Evolutionary conservation across 768 basidiomycete genomes (phyloP), one percentile per base, ranked within the genome.

Genomic region (Termitomyces sp.): DNA sequence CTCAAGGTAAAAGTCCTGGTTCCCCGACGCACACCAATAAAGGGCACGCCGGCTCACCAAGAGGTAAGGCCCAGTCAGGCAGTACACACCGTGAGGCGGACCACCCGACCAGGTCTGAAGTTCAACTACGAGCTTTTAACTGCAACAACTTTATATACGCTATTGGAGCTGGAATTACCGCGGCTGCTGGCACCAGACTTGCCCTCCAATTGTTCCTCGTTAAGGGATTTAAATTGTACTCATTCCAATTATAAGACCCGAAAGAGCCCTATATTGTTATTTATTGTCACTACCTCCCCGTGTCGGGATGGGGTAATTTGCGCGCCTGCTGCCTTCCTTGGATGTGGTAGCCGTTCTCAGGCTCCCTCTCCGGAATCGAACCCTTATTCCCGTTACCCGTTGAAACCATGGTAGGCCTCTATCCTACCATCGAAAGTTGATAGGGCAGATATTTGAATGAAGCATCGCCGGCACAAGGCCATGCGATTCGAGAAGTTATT

Each of bases 141-240:
- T 43, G 43, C 43, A 43, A 43, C 17, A n/a, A 43, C 43, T 43
- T 43, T 43, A 43, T 43, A 43, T 43, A 43, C 2, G 17, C 43
- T 43, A 43, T 43, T 43, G 43, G 17, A 43, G 43, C 43, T 43
- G 17, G 43, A 43, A 43, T 43, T n/a, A 43, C 17, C 2, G 1
- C 7, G 43, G 43, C 43, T n/a, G 43, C 48, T 49, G 25, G 83
- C 86, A 87, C 83, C 71, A 80, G 80, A 79, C 79, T 81, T 81
- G 83, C 84, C 83, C 74, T 85, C 77, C 49, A 50, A 50, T 32
- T 50, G 49, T 50, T 50, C 49, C 31, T 50, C 11, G 12, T 50
- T 50, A 50, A 50, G 49, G 49, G 49, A 50, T 32, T 50, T 50
- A 50, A 50, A 50, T 50, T 50, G 31, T 32, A 50, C 49, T 50